Base-by-base conservation (phyloP, 140 eudicot genomes). In the Flaveria floridana region DNA sequence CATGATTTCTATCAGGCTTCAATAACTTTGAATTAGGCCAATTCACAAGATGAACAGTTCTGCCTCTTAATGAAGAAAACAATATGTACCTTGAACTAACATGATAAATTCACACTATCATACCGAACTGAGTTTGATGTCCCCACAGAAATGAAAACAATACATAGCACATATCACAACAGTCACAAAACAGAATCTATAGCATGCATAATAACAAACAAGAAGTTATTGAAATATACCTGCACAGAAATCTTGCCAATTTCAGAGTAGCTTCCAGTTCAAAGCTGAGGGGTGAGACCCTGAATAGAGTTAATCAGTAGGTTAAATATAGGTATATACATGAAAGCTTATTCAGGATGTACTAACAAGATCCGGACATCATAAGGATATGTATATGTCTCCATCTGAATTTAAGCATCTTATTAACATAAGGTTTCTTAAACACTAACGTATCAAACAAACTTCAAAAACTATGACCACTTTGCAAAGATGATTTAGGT, bases 211-310 rank as follows among this genome's bases (percentile, higher is more conserved):
- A 23, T 19, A 68, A 71, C 14, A 50, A 65, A 69, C 55, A 71
- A 37, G 70, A 76, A 50, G 72, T 52, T 50, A 65, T 42, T 18
- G n/a, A 74, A 47, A n/a, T 68, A n/a, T 82, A 94, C 99, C 99
- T 90, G 96, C 99, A 90, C 39, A 94, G 86, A 68, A 86, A 94
- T 77, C 99, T 84, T 69, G 99, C 99, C 84, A 94, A 71, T 65
- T 94, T 94, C 80, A 94, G 80, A 18, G 97, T 90, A 74, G 97
- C 96, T 82, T 94, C 99, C 74, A 94, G 94, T 85, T 90, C 99
- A 81, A 94, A 94, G 87, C 97, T 94, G 76, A 93, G 83, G 64
- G 98, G 98, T 37, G 98, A 93, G 72, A 93, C 98, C 80, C 99
- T 94, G 86, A 76, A 56, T 21, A 80, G 21, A 76, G 68, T 76